Evolutionary conservation across 2,329 filamentous ascomycete species (phyloP).

Genomic region (Graphiopsis chlorocephala): DNA sequence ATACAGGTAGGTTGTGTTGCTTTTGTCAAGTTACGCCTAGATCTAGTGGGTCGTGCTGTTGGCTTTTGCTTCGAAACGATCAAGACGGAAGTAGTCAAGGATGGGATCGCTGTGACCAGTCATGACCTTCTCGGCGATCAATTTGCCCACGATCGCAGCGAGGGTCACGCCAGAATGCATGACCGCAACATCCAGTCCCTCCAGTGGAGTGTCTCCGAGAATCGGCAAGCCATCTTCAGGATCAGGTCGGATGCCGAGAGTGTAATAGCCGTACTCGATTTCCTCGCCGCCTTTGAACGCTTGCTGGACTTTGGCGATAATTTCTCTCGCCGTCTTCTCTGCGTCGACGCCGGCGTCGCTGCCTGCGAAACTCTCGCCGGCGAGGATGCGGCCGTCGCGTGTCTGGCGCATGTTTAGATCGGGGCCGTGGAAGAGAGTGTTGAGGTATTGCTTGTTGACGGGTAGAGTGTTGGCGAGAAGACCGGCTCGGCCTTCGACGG

Average conservation of each 20-base stretch:
- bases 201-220: not conserved
- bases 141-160: conserved; percentile 5
- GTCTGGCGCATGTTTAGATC: conserved; percentile 11
- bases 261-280: conserved; percentile 6
- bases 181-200: conserved; percentile 1
- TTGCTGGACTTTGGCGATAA: conserved; percentile 2
- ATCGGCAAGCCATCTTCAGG: conserved; percentile 7
- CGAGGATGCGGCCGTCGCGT: not conserved
- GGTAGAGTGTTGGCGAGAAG: conserved; percentile 2
- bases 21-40: no score
- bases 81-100: conserved; percentile 1
- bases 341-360: conserved; percentile 4
- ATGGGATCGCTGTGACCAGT: not conserved
- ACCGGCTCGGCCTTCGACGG: conserved; percentile 3
- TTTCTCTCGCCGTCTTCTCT: not conserved
- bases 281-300: conserved; percentile 1
- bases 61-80: not conserved
- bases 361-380: not conserved
- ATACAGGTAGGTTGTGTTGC: no score
- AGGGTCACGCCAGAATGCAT: conserved; percentile 12
- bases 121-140: not conserved
- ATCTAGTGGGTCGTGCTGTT: not conserved
- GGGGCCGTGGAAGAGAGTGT: not conserved
- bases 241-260: not conserved
- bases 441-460: not conserved